A percentile compares a stretch with the other conserved stretches of the same genome.
Conservation (phyloP, 2,329 filamentous ascomycete species). For the Fusarium cicatricum region DNA sequence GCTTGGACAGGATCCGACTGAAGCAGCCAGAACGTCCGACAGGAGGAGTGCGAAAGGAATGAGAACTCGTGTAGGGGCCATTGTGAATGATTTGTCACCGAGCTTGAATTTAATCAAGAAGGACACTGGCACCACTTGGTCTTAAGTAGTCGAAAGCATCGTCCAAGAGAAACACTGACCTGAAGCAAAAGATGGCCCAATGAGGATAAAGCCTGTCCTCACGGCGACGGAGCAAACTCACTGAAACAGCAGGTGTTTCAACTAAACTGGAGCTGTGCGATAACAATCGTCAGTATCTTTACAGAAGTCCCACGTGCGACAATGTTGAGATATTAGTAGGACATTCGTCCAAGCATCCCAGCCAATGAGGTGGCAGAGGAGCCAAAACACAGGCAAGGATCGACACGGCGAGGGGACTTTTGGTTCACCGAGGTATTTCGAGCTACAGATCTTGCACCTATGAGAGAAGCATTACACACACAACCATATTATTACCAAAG, state of each 20-base stretch:
- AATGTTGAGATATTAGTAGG: constrained; percentile 27
- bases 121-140: too few relatives aligned
- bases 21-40: constrained; percentile 11
- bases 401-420: constrained; percentile 22
- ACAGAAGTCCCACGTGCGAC: constrained; percentile 32
- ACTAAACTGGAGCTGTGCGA: constrained; percentile 11
- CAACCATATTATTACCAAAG: too few relatives aligned
- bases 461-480: too few relatives aligned
- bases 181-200: neutral
- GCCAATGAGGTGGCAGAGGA: constrained; percentile 23
- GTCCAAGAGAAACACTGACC: neutral
- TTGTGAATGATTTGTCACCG: neutral
- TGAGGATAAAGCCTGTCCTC: neutral
- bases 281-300: constrained; percentile 23
- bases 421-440: neutral
- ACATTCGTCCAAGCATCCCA: constrained; percentile 19
- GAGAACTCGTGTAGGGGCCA: constrained; percentile 16
- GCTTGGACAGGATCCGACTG: constrained; percentile 26
- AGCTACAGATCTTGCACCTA: neutral
- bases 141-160: neutral
- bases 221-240: constrained; percentile 9
- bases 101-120: too few relatives aligned
- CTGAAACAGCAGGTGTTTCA: constrained; percentile 32
- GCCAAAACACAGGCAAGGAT: constrained; percentile 15
- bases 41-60: constrained; percentile 21